Evolutionary conservation across 1,284 basidiomycete genomes (phyloP).

Genomic region (Moniliella sp.): DNA sequence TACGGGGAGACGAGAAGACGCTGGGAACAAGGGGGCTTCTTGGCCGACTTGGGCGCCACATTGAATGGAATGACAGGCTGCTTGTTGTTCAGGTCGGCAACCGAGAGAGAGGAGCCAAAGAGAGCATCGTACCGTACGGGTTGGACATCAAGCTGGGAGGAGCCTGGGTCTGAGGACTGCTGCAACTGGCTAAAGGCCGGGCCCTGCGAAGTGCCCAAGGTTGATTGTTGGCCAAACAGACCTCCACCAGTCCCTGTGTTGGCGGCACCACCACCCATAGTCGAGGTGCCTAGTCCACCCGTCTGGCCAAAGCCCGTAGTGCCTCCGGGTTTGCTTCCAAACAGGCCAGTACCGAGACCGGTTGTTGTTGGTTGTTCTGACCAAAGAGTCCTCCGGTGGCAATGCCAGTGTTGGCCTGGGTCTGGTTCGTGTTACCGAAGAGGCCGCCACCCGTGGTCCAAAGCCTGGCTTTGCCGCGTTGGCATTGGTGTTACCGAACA

Average conservation of each 20-base stretch:
- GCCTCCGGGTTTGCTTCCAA: conserved; percentile 23
- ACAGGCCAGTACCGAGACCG: too few species aligned
- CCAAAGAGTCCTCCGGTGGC: conserved; percentile 17
- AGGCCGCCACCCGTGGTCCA: conserved; percentile 34
- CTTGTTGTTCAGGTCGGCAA: conserved; percentile 2
- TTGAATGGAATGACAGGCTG: conserved; percentile 27
- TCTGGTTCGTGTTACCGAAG: conserved; percentile 26
- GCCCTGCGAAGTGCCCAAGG: not conserved
- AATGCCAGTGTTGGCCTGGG: too few species aligned
- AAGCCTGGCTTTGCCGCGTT: too few species aligned
- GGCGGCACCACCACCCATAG: conserved; percentile 1
- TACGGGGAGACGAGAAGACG: conserved; percentile 34
- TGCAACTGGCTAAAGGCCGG: too few species aligned
- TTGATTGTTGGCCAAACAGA: not conserved
- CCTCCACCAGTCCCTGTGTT: too few species aligned
- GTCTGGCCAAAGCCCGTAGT: conserved; percentile 9
- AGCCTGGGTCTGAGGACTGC: conserved; percentile 7
- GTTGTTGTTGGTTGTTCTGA: too few species aligned
- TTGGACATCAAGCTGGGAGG: conserved; percentile 49
- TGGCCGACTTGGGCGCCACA: conserved; percentile 25
- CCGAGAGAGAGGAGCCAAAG: conserved; percentile 33
- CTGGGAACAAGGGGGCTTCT: conserved; percentile 37
- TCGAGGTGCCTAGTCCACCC: conserved; percentile 8
- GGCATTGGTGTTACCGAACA: too few species aligned
- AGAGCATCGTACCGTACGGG: conserved; percentile 61